Conservation (phyloP, 2,329 filamentous ascomycete genomes). For the Akanthomyces dipterigenus region DNA sequence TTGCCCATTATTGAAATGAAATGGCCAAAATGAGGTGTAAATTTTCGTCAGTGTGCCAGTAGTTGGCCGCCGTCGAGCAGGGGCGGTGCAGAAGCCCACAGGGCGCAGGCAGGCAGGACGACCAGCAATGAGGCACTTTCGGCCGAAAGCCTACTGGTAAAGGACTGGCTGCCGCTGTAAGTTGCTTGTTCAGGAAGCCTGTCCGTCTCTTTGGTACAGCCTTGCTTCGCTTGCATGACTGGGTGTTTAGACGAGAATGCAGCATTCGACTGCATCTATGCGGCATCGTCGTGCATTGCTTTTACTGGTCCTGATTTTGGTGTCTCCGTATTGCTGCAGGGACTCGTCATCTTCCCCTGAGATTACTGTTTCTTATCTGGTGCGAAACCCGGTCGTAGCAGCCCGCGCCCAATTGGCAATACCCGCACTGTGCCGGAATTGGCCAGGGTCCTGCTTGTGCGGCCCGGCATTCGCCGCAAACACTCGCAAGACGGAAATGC, state of each 20-base stretch:
- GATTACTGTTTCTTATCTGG: not conserved
- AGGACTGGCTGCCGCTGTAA: not conserved
- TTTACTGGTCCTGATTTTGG: not conserved
- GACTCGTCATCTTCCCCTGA: not conserved
- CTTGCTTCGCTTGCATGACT: not conserved
- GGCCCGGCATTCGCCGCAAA: not conserved
- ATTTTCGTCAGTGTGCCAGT: not conserved
- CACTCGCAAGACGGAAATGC: not conserved
- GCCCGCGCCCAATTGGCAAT: not conserved
- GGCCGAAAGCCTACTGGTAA: not conserved
- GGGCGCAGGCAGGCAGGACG: not conserved
- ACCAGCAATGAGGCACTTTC: not conserved
- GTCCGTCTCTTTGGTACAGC: not conserved
- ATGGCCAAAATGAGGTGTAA: not conserved
- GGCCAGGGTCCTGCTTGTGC: not conserved
- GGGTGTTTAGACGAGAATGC: not conserved
- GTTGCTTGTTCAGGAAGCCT: not conserved
- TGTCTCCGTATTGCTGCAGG: not conserved
- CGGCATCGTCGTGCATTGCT: no score
- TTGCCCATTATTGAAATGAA: not conserved
- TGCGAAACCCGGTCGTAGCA: not conserved
- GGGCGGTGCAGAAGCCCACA: not conserved
- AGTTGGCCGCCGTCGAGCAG: not conserved
- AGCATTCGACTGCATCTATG: not conserved
- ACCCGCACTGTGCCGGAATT: not conserved